Conservation (phyloP, 1,284 basidiomycete species). For the Uromyces viciae-fabae region DNA sequence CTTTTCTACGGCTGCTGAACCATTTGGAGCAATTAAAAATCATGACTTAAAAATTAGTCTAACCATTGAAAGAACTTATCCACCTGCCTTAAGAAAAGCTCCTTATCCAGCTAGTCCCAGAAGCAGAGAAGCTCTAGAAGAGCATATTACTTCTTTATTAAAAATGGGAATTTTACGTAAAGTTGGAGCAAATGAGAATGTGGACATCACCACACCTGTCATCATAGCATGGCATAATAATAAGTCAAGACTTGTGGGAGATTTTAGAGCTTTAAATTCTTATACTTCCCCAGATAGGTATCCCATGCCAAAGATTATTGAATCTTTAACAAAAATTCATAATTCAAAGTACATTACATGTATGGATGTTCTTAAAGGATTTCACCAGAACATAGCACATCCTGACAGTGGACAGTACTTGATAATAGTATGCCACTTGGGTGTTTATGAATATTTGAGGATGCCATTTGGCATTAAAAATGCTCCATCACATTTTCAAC, state of each 20-base stretch:
- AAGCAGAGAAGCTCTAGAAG: slow-evolving; percentile 5
- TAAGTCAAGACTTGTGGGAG: background rate
- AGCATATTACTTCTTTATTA: background rate
- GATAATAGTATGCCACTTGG: background rate
- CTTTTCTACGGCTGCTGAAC: background rate
- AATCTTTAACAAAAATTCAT: background rate
- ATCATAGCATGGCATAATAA: background rate
- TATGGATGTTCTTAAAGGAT: slow-evolving; percentile 30
- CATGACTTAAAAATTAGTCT: background rate
- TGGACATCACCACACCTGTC: slow-evolving; percentile 18
- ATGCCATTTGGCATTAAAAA: slow-evolving; percentile 22
- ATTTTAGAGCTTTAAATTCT: slow-evolving; percentile 19
- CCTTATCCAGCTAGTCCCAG: slow-evolving; percentile 26
- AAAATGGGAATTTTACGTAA: background rate
- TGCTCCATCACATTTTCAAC: slow-evolving; percentile 1
- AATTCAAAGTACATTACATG: background rate
- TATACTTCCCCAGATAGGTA: background rate
- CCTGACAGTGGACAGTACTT: background rate
- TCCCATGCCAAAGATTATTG: slow-evolving; percentile 15
- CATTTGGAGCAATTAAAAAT: background rate
- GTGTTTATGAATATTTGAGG: slow-evolving; percentile 16
- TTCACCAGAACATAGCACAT: slow-evolving; percentile 6
- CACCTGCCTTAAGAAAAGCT: background rate
- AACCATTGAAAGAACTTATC: background rate
- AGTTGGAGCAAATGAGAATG: slow-evolving; percentile 25